Evolutionary conservation across 441 rosid species (phyloP).

Genomic region (Gossypium gossypioides): DNA sequence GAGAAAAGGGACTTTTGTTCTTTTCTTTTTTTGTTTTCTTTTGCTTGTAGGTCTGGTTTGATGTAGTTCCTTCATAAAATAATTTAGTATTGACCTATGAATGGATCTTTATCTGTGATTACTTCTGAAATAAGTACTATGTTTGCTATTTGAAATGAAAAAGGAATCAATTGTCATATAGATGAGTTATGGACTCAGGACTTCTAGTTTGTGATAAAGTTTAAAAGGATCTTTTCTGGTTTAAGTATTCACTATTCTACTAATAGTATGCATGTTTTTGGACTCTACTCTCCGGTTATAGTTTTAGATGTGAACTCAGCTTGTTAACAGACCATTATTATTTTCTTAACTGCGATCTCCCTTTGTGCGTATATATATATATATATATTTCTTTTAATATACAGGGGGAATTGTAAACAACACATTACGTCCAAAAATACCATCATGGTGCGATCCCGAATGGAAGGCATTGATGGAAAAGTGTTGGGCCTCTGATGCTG

Average conservation of each 20-base stretch:
- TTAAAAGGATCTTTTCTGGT: not conserved
- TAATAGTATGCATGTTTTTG: not conserved
- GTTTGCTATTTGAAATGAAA: not conserved
- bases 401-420: conserved; percentile 96
- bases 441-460: conserved; percentile 97
- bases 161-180: not conserved
- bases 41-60: not conserved
- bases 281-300: not conserved
- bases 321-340: too few relatives aligned
- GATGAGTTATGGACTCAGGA: not conserved
- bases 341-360: not conserved
- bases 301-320: conserved; percentile 3
- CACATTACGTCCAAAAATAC: conserved; percentile 80
- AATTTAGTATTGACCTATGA: not conserved
- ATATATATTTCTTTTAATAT: not conserved
- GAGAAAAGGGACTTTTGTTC: not conserved
- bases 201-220: not conserved
- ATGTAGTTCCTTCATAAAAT: not conserved
- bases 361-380: not conserved
- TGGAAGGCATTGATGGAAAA: conserved; percentile 92
- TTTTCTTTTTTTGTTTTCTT: not conserved
- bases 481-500: conserved; percentile 80
- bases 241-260: not conserved
- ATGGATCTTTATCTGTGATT: not conserved
- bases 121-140: not conserved